Base-by-base conservation (phyloP, 805 yeast species). In the Schizosaccharomyces osmophilus region DNA sequence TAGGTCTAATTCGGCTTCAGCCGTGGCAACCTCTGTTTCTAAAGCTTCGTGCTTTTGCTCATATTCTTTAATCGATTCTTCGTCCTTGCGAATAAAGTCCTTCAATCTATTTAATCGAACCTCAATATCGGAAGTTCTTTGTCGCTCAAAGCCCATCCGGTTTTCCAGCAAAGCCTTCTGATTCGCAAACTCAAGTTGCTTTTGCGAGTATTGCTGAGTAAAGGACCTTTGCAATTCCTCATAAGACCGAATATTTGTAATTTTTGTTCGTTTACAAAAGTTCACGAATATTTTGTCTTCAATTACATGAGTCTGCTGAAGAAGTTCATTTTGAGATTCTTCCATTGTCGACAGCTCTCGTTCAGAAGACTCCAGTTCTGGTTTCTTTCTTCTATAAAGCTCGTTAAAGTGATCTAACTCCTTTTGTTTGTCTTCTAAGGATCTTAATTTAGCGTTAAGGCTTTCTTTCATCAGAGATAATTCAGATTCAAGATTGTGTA, bases 111-210 rank as follows among this genome's bases (percentile, higher is more conserved):
- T 67, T 19, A 81, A 68, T 63, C 87, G 77, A 1, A 67, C 63
- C 17, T 68, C 63, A 1, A 84, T 82, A 19, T 82, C 83, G 0
- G 68, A 70, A 3, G 78, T 67, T 62, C 88, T 77, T 61, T 82
- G 85, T 8, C 66, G 70, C 68, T 86, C 95, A 69, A 86, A 85
- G 11, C 74, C 73, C 19, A 84, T 66, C 26, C 83, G 83, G 63
- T 78, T 83, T 42, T 81, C 75, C 54, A 86, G 70, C 6, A 80
- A 77, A 17, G 82, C 71, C 19, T 84, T 77, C 62, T 85, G 84
- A 63, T 81, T 81, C 51, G 79, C 73, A 63, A 79, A 78, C 64
- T 81, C 81, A 0, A 84, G 75, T 57, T 82, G 74, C 67, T 84
- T 87, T 63, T 79, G 80, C 1, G 70, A 62, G 17, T 65, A 62